A percentile compares a stretch with the other conserved stretches of the same genome.
These are phyloP conservation scores for Quercus gilva DNA, from an alignment of 306 rosid species.

Conservation along the genomic window DNA sequence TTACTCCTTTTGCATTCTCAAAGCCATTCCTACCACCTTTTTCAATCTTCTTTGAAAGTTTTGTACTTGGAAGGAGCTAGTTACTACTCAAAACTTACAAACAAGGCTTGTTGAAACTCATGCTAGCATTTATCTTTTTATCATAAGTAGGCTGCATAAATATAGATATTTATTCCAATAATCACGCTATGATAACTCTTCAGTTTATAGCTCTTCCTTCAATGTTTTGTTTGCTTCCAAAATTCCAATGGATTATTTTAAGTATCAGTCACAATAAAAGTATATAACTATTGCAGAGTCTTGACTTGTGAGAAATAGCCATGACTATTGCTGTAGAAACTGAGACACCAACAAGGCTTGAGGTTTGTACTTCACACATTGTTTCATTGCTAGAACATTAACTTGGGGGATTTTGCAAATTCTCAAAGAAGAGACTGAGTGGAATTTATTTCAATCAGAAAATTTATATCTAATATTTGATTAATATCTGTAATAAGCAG, in stretches of 20 bases:
- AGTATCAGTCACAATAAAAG: not conserved
- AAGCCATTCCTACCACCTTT: not conserved
- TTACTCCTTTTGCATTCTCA: not conserved
- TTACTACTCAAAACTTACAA: not conserved
- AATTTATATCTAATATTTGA: not conserved
- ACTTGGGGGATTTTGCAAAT: not conserved
- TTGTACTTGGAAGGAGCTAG: not conserved
- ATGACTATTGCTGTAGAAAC: conserved; percentile 27
- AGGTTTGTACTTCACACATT: conserved; percentile 33
- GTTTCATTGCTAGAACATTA: not conserved
- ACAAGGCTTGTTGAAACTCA: not conserved
- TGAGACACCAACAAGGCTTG: conserved; percentile 31
- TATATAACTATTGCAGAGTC: not conserved
- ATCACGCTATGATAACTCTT: not conserved
- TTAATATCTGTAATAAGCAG: conserved; percentile 30
- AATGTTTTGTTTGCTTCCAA: not conserved
- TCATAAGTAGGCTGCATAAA: not conserved
- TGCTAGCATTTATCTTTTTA: not conserved
- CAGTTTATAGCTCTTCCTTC: not conserved
- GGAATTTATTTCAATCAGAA: not conserved
- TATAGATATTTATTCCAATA: not conserved
- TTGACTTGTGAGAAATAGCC: conserved; percentile 11
- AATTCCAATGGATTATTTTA: not conserved
- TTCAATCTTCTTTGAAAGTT: not conserved
- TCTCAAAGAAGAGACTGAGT: not conserved